Evolutionary conservation across 164 flowering plant species (phyloP).

Genomic region (Paratinospora sagittata): DNA sequence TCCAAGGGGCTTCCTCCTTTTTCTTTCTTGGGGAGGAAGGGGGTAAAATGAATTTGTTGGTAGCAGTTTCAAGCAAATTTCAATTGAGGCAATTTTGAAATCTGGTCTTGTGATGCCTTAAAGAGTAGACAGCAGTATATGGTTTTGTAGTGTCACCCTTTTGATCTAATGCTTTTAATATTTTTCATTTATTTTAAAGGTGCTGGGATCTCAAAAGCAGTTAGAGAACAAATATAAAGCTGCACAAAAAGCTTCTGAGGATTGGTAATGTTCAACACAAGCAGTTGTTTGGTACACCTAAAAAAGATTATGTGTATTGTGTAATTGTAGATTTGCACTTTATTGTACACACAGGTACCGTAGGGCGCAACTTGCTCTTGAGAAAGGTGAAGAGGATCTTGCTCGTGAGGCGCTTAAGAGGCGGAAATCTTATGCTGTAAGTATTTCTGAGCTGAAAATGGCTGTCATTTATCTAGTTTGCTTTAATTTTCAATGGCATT

Average conservation of each 20-base stretch:
- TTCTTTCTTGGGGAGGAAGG: background rate
- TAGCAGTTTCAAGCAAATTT: no score
- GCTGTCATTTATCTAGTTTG: background rate
- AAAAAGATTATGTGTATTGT: background rate
- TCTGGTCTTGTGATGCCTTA: background rate
- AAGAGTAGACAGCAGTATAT: background rate
- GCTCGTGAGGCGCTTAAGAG: conserved; percentile 91
- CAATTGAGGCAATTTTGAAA: background rate
- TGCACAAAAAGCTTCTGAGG: conserved; percentile 80
- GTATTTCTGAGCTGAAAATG: conserved; percentile 10
- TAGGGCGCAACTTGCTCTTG: conserved; percentile 81
- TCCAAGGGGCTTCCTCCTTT: background rate
- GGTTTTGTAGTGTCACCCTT: background rate
- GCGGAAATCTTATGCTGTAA: conserved; percentile 82
- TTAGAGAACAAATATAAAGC: conserved; percentile 82
- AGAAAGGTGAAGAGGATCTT: conserved; percentile 85
- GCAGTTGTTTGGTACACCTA: background rate
- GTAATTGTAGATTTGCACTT: background rate
- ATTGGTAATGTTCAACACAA: conserved; percentile 47
- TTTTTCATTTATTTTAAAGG: conserved; percentile 36
- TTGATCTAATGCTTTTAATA: background rate
- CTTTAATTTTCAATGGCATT: background rate
- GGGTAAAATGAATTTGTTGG: background rate
- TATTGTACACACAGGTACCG: conserved; percentile 46
- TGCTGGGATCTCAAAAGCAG: conserved; percentile 85